These are phyloP conservation scores for Xylariaceae sp. DNA, from an alignment of 2,329 filamentous ascomycete genomes.

Conservation along the genomic window DNA sequence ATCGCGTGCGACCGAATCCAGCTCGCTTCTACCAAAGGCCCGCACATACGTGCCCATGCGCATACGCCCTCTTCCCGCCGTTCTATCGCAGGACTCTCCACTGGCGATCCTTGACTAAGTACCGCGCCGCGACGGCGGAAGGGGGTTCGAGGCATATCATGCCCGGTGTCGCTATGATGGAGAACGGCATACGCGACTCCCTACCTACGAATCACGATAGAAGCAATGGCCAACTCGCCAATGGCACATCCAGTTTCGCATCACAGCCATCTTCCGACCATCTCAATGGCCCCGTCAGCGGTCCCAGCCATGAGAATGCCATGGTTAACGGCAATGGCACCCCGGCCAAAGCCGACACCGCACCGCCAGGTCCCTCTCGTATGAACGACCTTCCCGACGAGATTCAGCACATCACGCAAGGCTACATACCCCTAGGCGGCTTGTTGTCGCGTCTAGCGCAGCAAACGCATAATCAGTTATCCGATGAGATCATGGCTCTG, in stretches of 20 bases:
- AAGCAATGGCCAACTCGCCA: slow-evolving; percentile 38
- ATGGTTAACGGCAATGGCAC: slow-evolving; percentile 27
- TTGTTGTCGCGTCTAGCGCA: slow-evolving; percentile 78
- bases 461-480: slow-evolving; percentile 74
- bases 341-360: slow-evolving; percentile 13
- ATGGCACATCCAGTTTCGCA: slow-evolving; percentile 20
- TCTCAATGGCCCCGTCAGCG: slow-evolving; percentile 15
- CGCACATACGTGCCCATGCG: slow-evolving; percentile 15
- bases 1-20: slow-evolving; percentile 5
- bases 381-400: slow-evolving; percentile 59
- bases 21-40: slow-evolving; percentile 4
- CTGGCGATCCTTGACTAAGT: slow-evolving; percentile 2
- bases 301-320: slow-evolving; percentile 14
- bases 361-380: slow-evolving; percentile 22
- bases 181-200: slow-evolving; percentile 49
- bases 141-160: slow-evolving; percentile 35
- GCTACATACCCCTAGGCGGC: slow-evolving; percentile 70
- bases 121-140: slow-evolving; percentile 28
- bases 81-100: slow-evolving; percentile 1
- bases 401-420: slow-evolving; percentile 67
- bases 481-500: slow-evolving; percentile 65
- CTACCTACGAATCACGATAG: slow-evolving; percentile 53
- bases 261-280: slow-evolving; percentile 8
- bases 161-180: slow-evolving; percentile 53
- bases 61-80: slow-evolving; percentile 8